Base-by-base conservation (phyloP, 345 rosid genomes). In the Citrus glauca region DNA sequence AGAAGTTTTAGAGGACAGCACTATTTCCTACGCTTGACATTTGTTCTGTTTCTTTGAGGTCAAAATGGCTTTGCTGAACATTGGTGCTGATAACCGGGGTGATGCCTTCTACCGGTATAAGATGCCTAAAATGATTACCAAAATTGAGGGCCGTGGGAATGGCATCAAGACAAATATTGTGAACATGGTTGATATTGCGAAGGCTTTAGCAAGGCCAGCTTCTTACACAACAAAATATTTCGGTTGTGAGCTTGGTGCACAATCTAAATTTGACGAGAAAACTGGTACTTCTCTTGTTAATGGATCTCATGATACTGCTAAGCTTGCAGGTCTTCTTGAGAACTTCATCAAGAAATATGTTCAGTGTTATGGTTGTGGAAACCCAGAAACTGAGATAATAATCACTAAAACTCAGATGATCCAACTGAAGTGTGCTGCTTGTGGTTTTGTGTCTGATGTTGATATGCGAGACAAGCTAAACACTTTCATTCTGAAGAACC, bases 81-180 rank as follows among this genome's bases (percentile, higher is more conserved):
- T 92, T 76, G 94, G 97, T 85, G 97, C 92, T 80, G 88, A 89
- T 66, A 92, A 92, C 84, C 89, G 91, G 0, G 94, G 87, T 75
- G 94, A 92, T 87, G 94, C 96, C 87, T 90, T 90, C 68, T 91
- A 91, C 28, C 83, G 95, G 90, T 91, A 91, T 79, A 91, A 90
- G 86, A 91, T 90, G 96, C 93, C 96, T 4, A 87, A 79, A 79
- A 91, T 91, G 92, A 78, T 89, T 61, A 91, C 91, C 48, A 91
- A 91, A 85, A 87, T 88, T 75, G 93, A 91, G 78, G 96, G 93
- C n/a, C 83, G 91, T 70, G 96, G 96, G 38, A 91, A 90, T 69
- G 96, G 93, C 22, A 91, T 91, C 87, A 90, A 89, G 82, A 90
- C 93, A 20, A 91, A 91, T 80, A 82, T 90, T 0, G 93, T 91